Percentiles rank a stretch among this genome's conserved stretches.
Evolutionary conservation across 257 asterid species (phyloP).

Genomic region (Fraxinus americana): DNA sequence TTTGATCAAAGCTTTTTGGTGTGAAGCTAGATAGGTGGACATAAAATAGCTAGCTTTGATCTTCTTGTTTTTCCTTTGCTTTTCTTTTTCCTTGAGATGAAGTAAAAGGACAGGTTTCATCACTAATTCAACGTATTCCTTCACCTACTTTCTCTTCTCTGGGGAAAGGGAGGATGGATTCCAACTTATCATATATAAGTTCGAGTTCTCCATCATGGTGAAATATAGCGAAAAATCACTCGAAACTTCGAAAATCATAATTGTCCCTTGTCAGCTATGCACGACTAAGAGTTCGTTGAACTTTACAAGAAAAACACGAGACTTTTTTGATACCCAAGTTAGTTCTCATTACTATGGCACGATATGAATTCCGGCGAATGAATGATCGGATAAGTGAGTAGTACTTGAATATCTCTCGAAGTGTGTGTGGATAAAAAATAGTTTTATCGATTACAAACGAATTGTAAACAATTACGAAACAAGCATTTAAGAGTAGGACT

Average conservation of each 20-base stretch:
- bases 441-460: too few species aligned
- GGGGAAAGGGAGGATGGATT: slow-evolving; percentile 15
- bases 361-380: not conserved
- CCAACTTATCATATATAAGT: not conserved
- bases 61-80: not conserved
- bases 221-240: not conserved
- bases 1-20: slow-evolving; percentile 24
- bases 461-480: too few species aligned
- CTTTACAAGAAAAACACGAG: not conserved
- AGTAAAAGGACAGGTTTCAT: not conserved
- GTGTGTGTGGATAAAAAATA: too few species aligned
- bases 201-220: not conserved
- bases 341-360: too few species aligned
- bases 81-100: not conserved
- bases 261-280: not conserved
- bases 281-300: not conserved
- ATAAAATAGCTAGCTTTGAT: slow-evolving; percentile 18
- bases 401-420: too few species aligned
- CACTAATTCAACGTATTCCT: not conserved
- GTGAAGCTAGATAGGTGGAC: slow-evolving; percentile 14
- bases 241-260: not conserved
- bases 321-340: not conserved
- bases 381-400: too few species aligned
- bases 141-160: not conserved
- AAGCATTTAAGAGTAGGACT: not conserved